Base-by-base conservation (phyloP, 495 filamentous ascomycete genomes). In the Aspergillus funiculosus region DNA sequence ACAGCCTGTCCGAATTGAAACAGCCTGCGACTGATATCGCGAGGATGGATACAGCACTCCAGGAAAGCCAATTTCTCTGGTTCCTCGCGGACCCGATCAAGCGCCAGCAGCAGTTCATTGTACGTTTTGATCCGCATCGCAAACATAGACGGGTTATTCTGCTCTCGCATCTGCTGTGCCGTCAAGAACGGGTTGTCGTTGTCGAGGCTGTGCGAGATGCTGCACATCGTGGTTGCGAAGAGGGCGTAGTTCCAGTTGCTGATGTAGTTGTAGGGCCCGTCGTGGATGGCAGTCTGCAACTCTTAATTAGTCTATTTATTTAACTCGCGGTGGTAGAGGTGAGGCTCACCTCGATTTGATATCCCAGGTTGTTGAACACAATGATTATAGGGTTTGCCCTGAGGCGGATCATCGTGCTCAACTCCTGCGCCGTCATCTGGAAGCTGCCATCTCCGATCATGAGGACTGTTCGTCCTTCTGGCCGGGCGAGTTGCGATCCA, bases 391-490 rank as follows among this genome's bases (percentile, higher is more conserved):
- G 66, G 40, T 80, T 74, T 17, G 86, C 57, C 7, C 65, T 63
- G 24, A 79, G 72, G 4, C 76, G 74, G 31, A 89, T 70, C 67
- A 87, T 83, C 11, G 83, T 85, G 51, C 74, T 75, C 24, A 89
- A 59, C 55, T 86, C 83, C 53, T 87, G 83, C 2, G 66, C 77
- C 0, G 83, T 86, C 17, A 88, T 68, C 53, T 89, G 82, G 54
- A 88, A 76, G 31, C 75, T 79, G 13, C 85, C 85, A 53, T 88
- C 85, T 20, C 83, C 85, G 5, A 80, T 82, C 56, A 87, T 80
- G 43, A 87, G 64, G 50, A 89, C 75, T 3, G 61, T 64, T 18
- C 71, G 52, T n/a, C 54, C 25, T 22, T 64, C 54, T n/a, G 59
- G 57, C 4, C 51, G 53, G 8, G 62, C 66, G 10, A 71, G 42